Percentiles rank a stretch among this genome's conserved stretches.
Evolutionary conservation across 75 land plant genomes (phyloP).

Genomic region (Larix kaempferi): DNA sequence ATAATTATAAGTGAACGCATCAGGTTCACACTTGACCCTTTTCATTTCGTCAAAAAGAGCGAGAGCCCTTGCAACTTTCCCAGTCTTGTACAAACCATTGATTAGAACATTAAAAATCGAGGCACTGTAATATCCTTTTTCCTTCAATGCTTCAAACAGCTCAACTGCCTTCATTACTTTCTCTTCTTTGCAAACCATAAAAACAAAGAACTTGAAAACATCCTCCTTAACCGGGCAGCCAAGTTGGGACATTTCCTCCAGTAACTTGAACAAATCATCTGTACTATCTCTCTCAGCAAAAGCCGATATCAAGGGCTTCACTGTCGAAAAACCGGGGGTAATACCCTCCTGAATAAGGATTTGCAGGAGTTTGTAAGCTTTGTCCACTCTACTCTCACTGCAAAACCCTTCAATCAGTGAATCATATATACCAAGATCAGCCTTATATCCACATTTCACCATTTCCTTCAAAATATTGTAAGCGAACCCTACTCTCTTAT

Average conservation of each 20-base stretch:
- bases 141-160: constrained; percentile 43
- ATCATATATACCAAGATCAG: constrained; percentile 59
- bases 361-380: constrained; percentile 48
- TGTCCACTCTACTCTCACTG: constrained; percentile 32
- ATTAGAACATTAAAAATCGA: constrained; percentile 49
- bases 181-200: constrained; percentile 31
- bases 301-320: constrained; percentile 39
- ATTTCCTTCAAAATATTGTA: constrained; percentile 59
- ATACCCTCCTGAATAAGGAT: constrained; percentile 42
- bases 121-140: constrained; percentile 34
- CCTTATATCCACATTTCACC: constrained; percentile 45
- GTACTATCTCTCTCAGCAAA: constrained; percentile 36
- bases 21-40: constrained; percentile 28
- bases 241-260: constrained; percentile 33
- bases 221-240: constrained; percentile 33
- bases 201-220: constrained; percentile 43
- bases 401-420: constrained; percentile 56
- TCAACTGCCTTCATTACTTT: constrained; percentile 29
- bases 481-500: constrained; percentile 43
- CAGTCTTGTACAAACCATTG: constrained; percentile 30
- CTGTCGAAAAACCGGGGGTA: constrained; percentile 42
- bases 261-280: constrained; percentile 35
- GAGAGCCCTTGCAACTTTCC: constrained; percentile 39
- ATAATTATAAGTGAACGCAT: constrained; percentile 43
- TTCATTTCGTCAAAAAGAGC: constrained; percentile 43